Evolutionary conservation across 2,329 filamentous ascomycete genomes (phyloP), one percentile per base, ranked within the genome.

Genomic region (Neonectria hederae): DNA sequence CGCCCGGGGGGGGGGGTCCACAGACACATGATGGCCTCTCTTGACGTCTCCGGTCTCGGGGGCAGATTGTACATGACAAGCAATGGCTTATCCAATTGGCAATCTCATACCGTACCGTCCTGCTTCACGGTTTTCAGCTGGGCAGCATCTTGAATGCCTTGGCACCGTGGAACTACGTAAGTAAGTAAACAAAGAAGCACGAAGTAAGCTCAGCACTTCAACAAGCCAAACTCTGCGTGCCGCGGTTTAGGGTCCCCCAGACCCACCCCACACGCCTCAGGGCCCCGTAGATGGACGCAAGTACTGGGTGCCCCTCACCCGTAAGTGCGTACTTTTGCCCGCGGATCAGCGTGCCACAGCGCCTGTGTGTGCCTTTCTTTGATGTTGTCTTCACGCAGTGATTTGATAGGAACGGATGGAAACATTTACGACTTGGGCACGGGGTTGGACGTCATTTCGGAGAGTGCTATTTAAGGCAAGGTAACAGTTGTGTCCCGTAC

Each of bases 231-330:
- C 32, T 38, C 35, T 40, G 24, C 30, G 48, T 45, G 40, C 54
- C 40, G 51, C 42, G 54, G 54, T 48, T 52, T 42, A 58, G 60
- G 60, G 54, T 48, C 54, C 60, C 42, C 48, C 48, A 21, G 60
- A 63, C 60, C 54, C 60, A 49, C 52, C 40, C 40, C 49, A 42
- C 52, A 48, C 22, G 40, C 54, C 17, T 32, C 19, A 21, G 40
- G 13, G 40, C 54, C 22, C 45, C 13, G 28, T 22, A 26, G 54
- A 22, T n/a, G n/a, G n/a, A n/a, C n/a, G n/a, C n/a, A n/a, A n/a
- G n/a, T n/a, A n/a, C n/a, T n/a, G n/a, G n/a, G n/a, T n/a, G n/a
- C n/a, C n/a, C n/a, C n/a, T n/a, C n/a, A n/a, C n/a, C n/a, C 49
- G 30, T 53, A 40, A 17, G 49, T 53, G 17, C 45, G 57, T 42